Evolutionary conservation across 192 early-diverging fungal species (phyloP).

Genomic region (Dissophora ornata): DNA sequence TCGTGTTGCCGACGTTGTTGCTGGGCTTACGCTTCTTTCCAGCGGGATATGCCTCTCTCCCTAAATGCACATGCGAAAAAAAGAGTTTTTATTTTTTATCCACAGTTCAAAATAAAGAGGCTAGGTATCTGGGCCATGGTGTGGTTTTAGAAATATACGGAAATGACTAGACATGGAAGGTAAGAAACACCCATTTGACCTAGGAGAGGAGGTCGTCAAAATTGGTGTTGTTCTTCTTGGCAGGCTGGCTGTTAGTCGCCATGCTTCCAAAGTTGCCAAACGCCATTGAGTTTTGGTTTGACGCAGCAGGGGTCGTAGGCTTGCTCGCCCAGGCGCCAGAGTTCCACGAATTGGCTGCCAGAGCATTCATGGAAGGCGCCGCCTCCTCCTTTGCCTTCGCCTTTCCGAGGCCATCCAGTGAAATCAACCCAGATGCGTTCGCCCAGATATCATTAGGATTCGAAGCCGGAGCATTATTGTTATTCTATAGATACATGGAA

Average conservation of each 20-base stretch:
- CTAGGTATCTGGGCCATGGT: too few species aligned
- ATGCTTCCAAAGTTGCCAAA: constrained; percentile 42
- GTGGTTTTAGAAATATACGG: too few species aligned
- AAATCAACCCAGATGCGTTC: constrained; percentile 72
- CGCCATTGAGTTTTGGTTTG: constrained; percentile 14
- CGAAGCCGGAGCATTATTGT: constrained; percentile 12
- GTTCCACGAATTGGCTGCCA: constrained; percentile 55
- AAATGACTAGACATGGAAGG: too few species aligned
- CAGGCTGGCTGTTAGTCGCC: constrained; percentile 11
- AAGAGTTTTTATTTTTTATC: too few species aligned
- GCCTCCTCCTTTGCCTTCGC: constrained; percentile 60
- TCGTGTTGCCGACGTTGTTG: too few species aligned
- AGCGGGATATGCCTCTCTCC: too few species aligned
- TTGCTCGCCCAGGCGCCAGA: constrained; percentile 51
- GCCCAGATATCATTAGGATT: constrained; percentile 77
- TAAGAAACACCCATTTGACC: too few species aligned
- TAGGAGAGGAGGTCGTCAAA: constrained; percentile 38
- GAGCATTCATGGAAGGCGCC: constrained; percentile 70
- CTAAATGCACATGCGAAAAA: too few species aligned
- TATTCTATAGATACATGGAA: constrained; percentile 6
- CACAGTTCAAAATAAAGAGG: too few species aligned
- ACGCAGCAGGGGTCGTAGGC: constrained; percentile 20
- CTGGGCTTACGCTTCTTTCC: too few species aligned
- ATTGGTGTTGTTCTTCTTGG: constrained; percentile 27
- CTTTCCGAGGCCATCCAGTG: constrained; percentile 77